Conservation (phyloP, 2,329 filamentous ascomycete species). For the Neospermospora avenae region DNA sequence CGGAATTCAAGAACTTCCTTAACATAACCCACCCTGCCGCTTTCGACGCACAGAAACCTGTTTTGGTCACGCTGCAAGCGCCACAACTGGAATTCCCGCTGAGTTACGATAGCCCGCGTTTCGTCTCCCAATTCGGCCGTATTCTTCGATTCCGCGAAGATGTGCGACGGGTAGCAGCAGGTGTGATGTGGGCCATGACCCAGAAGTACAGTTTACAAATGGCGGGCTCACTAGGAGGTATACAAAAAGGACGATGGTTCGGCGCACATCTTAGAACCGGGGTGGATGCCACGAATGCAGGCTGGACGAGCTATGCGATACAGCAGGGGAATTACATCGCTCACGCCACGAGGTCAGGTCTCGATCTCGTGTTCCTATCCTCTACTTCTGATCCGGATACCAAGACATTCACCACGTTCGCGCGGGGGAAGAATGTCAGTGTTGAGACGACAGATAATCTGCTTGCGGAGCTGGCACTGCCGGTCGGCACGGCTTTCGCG, state of each 20-base stretch:
- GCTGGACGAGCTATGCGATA: conserved; percentile 37
- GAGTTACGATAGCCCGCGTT: conserved; percentile 29
- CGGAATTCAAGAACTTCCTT: conserved; percentile 3
- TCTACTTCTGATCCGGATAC: conserved; percentile 39
- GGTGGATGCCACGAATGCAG: conserved; percentile 34
- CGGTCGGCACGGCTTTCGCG: background rate
- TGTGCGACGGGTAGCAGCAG: conserved; percentile 30
- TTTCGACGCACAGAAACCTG: conserved; percentile 1
- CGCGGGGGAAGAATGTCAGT: conserved; percentile 33
- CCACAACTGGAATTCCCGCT: conserved; percentile 35
- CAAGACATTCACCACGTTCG: conserved; percentile 36
- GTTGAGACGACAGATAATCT: conserved; percentile 35
- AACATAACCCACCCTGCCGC: conserved; percentile 10
- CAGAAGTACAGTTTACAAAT: conserved; percentile 25
- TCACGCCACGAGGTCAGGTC: conserved; percentile 30
- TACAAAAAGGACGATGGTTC: conserved; percentile 34
- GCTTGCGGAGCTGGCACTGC: background rate
- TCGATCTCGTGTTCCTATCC: conserved; percentile 40
- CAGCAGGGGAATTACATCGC: conserved; percentile 36
- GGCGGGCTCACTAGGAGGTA: background rate
- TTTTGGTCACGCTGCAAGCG: conserved; percentile 10
- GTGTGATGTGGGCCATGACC: conserved; percentile 33
- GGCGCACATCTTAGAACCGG: conserved; percentile 39
- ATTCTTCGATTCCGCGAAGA: conserved; percentile 32
- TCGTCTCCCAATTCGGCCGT: conserved; percentile 38